These are phyloP conservation scores for Epichloe coenophiala DNA, from an alignment of 2,329 filamentous ascomycete species.

Conservation along the genomic window DNA sequence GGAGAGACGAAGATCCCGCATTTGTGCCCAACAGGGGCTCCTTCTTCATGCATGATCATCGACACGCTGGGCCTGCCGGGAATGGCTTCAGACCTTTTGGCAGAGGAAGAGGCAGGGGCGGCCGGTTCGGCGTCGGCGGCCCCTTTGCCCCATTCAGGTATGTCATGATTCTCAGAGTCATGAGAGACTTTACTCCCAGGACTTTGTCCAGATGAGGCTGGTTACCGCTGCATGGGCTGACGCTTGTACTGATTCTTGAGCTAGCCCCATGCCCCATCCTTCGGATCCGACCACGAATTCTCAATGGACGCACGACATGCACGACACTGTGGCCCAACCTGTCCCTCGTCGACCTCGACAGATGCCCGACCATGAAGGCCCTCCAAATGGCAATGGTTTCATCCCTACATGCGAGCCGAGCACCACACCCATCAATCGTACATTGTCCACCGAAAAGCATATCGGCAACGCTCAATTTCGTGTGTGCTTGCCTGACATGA, in stretches of 20 bases:
- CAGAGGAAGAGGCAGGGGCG: constrained; percentile 49
- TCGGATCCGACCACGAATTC: constrained; percentile 54
- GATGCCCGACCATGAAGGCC: constrained; percentile 31
- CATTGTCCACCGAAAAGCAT: constrained; percentile 70
- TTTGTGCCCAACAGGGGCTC: constrained; percentile 94
- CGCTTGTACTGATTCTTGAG: constrained; percentile 15
- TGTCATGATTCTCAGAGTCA: constrained; percentile 18
- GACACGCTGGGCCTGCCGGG: constrained; percentile 60
- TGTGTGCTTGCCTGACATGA: constrained; percentile 66
- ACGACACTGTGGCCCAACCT: constrained; percentile 52
- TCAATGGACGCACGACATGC: constrained; percentile 90
- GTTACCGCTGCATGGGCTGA: background rate
- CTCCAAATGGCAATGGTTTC: constrained; percentile 37
- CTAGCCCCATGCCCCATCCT: constrained; percentile 28
- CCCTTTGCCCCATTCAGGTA: constrained; percentile 51
- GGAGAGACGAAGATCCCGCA: constrained; percentile 75
- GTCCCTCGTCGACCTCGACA: constrained; percentile 28
- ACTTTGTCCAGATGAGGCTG: background rate
- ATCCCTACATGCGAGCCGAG: constrained; percentile 46
- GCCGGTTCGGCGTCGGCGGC: constrained; percentile 44
- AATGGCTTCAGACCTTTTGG: constrained; percentile 66
- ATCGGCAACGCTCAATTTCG: constrained; percentile 78
- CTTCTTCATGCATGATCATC: constrained; percentile 95
- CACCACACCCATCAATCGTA: constrained; percentile 54
- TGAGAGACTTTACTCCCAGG: background rate